Evolutionary conservation across 768 basidiomycete species (phyloP).

Genomic region (Lentinula detonsa): DNA sequence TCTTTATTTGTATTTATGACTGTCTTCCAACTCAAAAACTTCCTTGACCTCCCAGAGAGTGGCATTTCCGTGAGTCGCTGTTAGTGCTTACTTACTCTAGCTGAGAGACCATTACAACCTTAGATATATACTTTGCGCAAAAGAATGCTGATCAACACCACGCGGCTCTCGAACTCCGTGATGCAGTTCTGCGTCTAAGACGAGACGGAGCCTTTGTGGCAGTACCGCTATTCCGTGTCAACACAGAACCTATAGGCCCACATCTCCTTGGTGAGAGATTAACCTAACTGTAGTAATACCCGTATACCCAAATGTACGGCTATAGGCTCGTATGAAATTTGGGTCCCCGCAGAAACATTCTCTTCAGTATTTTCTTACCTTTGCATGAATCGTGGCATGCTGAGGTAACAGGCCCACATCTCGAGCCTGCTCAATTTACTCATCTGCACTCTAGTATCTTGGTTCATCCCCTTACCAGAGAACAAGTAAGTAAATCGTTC

Average conservation of each 20-base stretch:
- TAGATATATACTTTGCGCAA: slow-evolving; percentile 80
- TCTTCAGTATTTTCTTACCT: slow-evolving; percentile 73
- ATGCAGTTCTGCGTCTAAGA: slow-evolving; percentile 64
- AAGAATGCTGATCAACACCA: slow-evolving; percentile 54
- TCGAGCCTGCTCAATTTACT: neutral
- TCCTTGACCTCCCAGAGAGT: slow-evolving; percentile 42
- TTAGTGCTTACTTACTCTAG: neutral
- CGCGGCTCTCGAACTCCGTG: slow-evolving; percentile 61
- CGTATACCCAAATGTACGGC: neutral
- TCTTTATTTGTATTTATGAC: neutral
- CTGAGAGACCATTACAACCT: neutral
- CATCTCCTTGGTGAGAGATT: slow-evolving; percentile 62
- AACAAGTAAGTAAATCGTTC: slow-evolving; percentile 41
- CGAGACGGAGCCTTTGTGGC: slow-evolving; percentile 77
- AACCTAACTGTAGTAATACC: neutral
- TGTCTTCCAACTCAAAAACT: neutral
- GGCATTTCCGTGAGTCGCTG: slow-evolving; percentile 64
- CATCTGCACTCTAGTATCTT: slow-evolving; percentile 45
- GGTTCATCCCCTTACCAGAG: slow-evolving; percentile 68
- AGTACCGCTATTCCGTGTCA: slow-evolving; percentile 69
- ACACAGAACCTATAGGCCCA: slow-evolving; percentile 62
- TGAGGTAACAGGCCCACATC: slow-evolving; percentile 36
- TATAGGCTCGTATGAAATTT: slow-evolving; percentile 75
- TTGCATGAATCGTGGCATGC: slow-evolving; percentile 54
- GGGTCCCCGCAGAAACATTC: slow-evolving; percentile 74